These are phyloP conservation scores for Powellomyces hirtus DNA, from an alignment of 192 early-diverging fungal genomes.

Conservation along the genomic window DNA sequence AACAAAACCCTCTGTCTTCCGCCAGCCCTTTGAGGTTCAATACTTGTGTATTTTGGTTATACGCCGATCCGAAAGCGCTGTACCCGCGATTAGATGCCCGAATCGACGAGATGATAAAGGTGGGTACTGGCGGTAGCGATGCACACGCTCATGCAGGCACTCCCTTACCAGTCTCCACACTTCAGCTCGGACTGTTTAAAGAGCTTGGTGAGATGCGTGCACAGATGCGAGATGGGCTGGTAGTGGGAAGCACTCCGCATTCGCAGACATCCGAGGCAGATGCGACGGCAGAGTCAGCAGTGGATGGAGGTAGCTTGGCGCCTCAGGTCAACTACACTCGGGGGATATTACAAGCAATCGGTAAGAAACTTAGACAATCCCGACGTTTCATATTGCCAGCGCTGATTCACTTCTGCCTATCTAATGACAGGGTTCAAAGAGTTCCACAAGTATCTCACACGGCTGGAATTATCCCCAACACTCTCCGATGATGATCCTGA, in stretches of 20 bases:
- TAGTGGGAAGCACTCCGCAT: too few species aligned
- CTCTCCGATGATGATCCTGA: too few species aligned
- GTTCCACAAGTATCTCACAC: slow-evolving; percentile 70
- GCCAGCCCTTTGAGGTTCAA: slow-evolving; percentile 26
- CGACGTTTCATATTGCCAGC: background rate
- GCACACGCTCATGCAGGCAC: slow-evolving; percentile 27
- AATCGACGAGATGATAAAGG: slow-evolving; percentile 86
- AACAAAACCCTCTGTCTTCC: slow-evolving; percentile 2
- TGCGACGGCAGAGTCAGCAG: too few species aligned
- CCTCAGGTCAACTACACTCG: slow-evolving; percentile 41
- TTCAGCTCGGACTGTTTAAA: slow-evolving; percentile 47
- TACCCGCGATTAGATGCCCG: slow-evolving; percentile 78
- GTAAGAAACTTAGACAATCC: slow-evolving; percentile 31
- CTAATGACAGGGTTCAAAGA: slow-evolving; percentile 92
- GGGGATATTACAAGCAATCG: slow-evolving; percentile 75
- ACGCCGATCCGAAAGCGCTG: slow-evolving; percentile 64
- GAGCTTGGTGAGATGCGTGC: slow-evolving; percentile 50
- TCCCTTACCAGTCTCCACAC: background rate
- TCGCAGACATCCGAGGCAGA: too few species aligned
- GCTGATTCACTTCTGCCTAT: background rate
- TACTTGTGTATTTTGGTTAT: slow-evolving; percentile 85
- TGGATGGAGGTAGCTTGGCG: too few species aligned
- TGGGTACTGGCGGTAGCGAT: slow-evolving; percentile 54
- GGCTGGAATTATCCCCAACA: slow-evolving; percentile 24
- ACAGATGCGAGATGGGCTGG: slow-evolving; percentile 34